Conservation (phyloP, 371 early-diverging fungal genomes). For the Mitosporidium daphniae region DNA sequence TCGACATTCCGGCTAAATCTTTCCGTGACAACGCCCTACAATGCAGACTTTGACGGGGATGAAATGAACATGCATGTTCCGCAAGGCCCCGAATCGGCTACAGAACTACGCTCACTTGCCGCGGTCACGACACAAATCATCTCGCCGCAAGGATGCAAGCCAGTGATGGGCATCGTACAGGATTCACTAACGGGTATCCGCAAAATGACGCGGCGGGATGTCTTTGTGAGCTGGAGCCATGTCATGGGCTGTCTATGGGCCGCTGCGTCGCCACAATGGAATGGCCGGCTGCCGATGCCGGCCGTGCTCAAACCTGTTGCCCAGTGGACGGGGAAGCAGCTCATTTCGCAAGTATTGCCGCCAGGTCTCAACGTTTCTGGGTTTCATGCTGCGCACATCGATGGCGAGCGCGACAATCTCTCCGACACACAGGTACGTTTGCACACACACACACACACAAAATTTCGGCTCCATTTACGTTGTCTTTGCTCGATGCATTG, state of each 20-base stretch:
- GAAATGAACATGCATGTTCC: constrained; percentile 99
- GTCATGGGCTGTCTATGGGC: constrained; percentile 53
- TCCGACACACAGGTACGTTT: too few species aligned
- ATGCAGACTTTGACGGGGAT: constrained; percentile 99
- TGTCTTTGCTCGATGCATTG: not conserved
- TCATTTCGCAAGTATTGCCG: constrained; percentile 63
- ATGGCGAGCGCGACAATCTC: constrained; percentile 26
- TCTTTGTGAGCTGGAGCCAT: constrained; percentile 46
- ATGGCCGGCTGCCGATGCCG: constrained; percentile 61
- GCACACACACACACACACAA: not conserved
- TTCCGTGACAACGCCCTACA: constrained; percentile 94
- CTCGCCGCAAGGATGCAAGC: constrained; percentile 85
- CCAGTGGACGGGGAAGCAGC: constrained; percentile 94
- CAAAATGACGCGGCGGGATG: constrained; percentile 76
- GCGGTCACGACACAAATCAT: constrained; percentile 92
- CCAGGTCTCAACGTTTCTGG: constrained; percentile 17
- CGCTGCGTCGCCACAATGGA: constrained; percentile 78
- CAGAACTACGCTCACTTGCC: constrained; percentile 75
- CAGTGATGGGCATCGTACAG: constrained; percentile 99
- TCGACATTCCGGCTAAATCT: constrained; percentile 94
- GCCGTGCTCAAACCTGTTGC: constrained; percentile 73
- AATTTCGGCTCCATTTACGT: not conserved
- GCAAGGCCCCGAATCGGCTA: constrained; percentile 59
- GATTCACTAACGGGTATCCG: constrained; percentile 86
- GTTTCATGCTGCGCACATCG: constrained; percentile 34